Evolutionary conservation across 2,329 filamentous ascomycete species (phyloP).

Genomic region (Apiospora pterosperma): DNA sequence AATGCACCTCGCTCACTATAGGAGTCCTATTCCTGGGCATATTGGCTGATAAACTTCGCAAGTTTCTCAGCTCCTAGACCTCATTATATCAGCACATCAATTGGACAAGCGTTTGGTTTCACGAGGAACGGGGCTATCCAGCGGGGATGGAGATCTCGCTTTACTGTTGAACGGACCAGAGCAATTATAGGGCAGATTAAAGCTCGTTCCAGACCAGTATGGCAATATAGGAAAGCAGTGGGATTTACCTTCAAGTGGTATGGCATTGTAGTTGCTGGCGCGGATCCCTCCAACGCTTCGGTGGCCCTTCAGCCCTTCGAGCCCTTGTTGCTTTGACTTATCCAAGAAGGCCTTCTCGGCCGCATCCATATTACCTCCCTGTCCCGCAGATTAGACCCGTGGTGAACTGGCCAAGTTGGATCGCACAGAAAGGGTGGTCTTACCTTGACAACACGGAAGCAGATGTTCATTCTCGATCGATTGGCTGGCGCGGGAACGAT

Average conservation of each 20-base stretch:
- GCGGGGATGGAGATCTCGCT: neutral
- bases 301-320: conserved; percentile 86
- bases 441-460: conserved; percentile 69
- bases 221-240: neutral
- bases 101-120: neutral
- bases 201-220: neutral
- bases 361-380: conserved; percentile 57
- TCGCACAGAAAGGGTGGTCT: neutral
- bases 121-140: no score
- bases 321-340: conserved; percentile 62
- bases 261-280: conserved; percentile 85
- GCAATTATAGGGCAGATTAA: neutral
- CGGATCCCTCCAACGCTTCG: conserved; percentile 83
- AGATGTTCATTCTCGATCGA: conserved; percentile 92
- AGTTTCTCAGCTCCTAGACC: neutral
- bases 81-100: neutral
- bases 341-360: conserved; percentile 79
- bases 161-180: neutral
- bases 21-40: neutral
- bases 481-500: conserved; percentile 72
- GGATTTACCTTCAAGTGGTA: conserved; percentile 40
- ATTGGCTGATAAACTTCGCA: conserved; percentile 3
- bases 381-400: neutral
- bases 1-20: neutral
- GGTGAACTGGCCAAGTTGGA: no score